phyloP scores from a whole-genome alignment of 2,329 filamentous ascomycete genomes.

The Knufia petricola region DNA sequence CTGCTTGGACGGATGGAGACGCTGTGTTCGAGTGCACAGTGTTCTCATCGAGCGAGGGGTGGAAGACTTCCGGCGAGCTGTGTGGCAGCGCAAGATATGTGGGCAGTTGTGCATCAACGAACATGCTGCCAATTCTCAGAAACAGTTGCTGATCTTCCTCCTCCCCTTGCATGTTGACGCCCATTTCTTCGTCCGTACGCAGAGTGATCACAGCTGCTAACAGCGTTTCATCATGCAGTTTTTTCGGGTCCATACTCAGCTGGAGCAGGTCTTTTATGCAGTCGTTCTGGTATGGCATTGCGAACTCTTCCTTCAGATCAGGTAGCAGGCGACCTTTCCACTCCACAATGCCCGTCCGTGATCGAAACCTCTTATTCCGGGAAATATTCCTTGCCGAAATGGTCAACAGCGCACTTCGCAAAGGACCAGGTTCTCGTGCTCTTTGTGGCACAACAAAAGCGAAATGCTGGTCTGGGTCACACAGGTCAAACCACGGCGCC shows the following conservation, averaged over 20 bases:
- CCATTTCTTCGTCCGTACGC: constrained; percentile 37
- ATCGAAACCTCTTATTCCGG: constrained; percentile 22
- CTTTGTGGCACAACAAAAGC: constrained; percentile 33
- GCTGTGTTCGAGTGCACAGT: background rate
- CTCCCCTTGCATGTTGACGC: background rate
- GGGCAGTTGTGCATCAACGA: constrained; percentile 20
- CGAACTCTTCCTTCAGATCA: constrained; percentile 28
- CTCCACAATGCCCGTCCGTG: constrained; percentile 9
- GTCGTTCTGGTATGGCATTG: constrained; percentile 34
- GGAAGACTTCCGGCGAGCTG: constrained; percentile 8
- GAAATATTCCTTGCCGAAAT: constrained; percentile 32
- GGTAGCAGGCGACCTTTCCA: constrained; percentile 23
- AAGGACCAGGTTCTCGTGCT: constrained; percentile 32
- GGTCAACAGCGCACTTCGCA: constrained; percentile 33
- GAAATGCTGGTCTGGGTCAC: constrained; percentile 35
- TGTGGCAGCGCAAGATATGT: constrained; percentile 1
- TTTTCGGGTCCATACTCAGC: constrained; percentile 29
- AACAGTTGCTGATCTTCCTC: constrained; percentile 26
- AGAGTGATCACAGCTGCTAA: constrained; percentile 33
- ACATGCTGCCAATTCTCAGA: constrained; percentile 23
- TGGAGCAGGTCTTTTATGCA: constrained; percentile 34
- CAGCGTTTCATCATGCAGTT: constrained; percentile 31
- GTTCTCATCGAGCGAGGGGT: background rate
- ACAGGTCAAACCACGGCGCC: constrained; percentile 32
- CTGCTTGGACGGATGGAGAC: background rate